Conservation (phyloP, 2,329 filamentous ascomycete species). For the Colletotrichum tanaceti region DNA sequence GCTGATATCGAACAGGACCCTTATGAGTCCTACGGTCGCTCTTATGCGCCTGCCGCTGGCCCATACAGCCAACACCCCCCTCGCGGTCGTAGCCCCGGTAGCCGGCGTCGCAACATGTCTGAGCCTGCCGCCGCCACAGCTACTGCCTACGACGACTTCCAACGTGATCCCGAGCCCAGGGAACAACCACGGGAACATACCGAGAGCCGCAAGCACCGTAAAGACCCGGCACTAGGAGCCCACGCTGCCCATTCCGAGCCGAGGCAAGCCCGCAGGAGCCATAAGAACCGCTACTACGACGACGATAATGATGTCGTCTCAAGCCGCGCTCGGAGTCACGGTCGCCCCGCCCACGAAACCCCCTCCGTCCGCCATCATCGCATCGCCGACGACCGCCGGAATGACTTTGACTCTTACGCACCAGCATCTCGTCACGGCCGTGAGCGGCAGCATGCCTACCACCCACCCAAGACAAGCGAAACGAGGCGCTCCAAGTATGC, state of each 20-base stretch:
- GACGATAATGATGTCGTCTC: conserved; percentile 9
- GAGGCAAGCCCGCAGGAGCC: conserved; percentile 10
- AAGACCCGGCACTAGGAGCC: not conserved
- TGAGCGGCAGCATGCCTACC: conserved; percentile 32
- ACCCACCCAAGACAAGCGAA: conserved; percentile 39
- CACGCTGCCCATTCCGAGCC: conserved; percentile 2
- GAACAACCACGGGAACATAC: conserved; percentile 7
- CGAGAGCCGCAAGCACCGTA: conserved; percentile 16
- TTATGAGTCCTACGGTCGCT: conserved; percentile 5
- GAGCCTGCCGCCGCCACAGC: conserved; percentile 25
- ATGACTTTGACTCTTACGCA: conserved; percentile 17
- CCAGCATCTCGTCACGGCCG: conserved; percentile 27
- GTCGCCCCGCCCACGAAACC: not conserved
- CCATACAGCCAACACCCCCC: conserved; percentile 14
- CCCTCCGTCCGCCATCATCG: not conserved
- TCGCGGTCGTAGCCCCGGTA: conserved; percentile 32
- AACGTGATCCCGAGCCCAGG: conserved; percentile 7
- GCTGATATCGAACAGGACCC: conserved; percentile 24
- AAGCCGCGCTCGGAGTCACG: conserved; percentile 26
- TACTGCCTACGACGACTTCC: conserved; percentile 2
- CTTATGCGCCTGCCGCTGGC: conserved; percentile 14
- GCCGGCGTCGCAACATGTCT: conserved; percentile 29
- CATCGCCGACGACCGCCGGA: conserved; percentile 5
- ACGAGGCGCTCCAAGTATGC: conserved; percentile 36
- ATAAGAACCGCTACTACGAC: conserved; percentile 12